Percentiles rank a stretch among this genome's conserved stretches.
phyloP scores from a whole-genome alignment of 768 basidiomycete species.

The Pleurotus eryngii region DNA sequence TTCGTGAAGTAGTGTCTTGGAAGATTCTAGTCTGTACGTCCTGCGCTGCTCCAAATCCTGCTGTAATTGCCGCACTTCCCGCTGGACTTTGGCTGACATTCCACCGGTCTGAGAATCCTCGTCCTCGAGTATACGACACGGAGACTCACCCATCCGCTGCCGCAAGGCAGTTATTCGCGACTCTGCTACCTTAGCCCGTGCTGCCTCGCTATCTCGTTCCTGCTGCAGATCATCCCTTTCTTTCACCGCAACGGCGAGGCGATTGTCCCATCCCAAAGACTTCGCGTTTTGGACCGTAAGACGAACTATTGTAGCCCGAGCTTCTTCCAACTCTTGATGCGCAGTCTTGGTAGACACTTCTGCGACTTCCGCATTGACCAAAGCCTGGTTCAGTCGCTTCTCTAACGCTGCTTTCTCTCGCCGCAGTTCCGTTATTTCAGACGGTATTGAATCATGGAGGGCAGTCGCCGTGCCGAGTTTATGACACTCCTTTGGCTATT shows the following conservation, averaged over 20 bases:
- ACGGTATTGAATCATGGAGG: conserved; percentile 16
- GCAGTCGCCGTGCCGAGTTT: conserved; percentile 28
- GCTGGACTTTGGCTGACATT: conserved; percentile 60
- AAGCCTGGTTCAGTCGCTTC: conserved; percentile 75
- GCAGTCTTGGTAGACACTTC: conserved; percentile 77
- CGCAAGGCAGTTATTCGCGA: conserved; percentile 58
- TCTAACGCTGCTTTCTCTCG: conserved; percentile 63
- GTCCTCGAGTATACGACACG: not conserved
- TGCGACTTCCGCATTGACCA: conserved; percentile 77
- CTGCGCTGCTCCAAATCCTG: conserved; percentile 61
- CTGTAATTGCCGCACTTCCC: conserved; percentile 62
- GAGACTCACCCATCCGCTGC: conserved; percentile 59
- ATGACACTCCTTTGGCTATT: conserved; percentile 16
- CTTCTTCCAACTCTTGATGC: conserved; percentile 72
- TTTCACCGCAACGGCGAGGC: conserved; percentile 59
- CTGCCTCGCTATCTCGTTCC: conserved; percentile 70
- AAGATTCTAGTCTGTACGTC: conserved; percentile 57
- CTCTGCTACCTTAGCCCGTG: conserved; percentile 68
- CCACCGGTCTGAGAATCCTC: not conserved
- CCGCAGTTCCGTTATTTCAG: conserved; percentile 29
- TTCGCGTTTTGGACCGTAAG: conserved; percentile 68
- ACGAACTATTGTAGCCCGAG: conserved; percentile 61
- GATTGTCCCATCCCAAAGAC: conserved; percentile 67
- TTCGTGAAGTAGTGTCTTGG: conserved; percentile 64
- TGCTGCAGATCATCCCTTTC: conserved; percentile 84